A percentile compares a stretch with the other conserved stretches of the same genome.
phyloP scores from a whole-genome alignment of 164 flowering plant genomes.

The Kingdonia uniflora region DNA sequence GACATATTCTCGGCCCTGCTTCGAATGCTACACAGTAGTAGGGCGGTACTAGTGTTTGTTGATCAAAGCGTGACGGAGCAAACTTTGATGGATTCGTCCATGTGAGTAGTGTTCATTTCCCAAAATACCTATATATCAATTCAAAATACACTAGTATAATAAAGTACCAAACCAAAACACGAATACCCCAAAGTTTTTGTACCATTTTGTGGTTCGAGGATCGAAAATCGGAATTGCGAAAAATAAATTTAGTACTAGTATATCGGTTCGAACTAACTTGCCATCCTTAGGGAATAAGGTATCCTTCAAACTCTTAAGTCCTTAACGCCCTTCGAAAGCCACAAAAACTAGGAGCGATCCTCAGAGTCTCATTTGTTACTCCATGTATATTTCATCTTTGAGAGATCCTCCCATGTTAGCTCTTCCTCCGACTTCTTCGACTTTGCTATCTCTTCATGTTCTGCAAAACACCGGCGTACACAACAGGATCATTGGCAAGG shows the following conservation, averaged over 20 bases:
- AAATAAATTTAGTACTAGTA: background rate
- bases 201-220: background rate
- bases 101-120: background rate
- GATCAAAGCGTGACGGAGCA: background rate
- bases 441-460: slow-evolving; percentile 1
- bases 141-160: background rate
- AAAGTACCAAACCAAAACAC: background rate
- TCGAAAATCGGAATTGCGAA: background rate
- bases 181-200: background rate
- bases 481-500: slow-evolving; percentile 28
- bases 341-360: background rate
- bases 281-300: slow-evolving; percentile 8
- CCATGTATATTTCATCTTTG: slow-evolving; percentile 9
- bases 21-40: slow-evolving; percentile 25
- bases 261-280: slow-evolving; percentile 3
- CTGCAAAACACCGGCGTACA: slow-evolving; percentile 19
- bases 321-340: background rate
- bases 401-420: slow-evolving; percentile 4
- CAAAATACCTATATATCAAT: background rate
- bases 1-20: slow-evolving; percentile 1
- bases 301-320: slow-evolving; percentile 1
- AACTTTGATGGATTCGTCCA: background rate
- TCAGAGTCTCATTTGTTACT: slow-evolving; percentile 3
- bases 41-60: slow-evolving; percentile 1
- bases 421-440: background rate